Conservation (phyloP, 169 alveolate genomes). For the Plasmodium billcollinsi region DNA sequence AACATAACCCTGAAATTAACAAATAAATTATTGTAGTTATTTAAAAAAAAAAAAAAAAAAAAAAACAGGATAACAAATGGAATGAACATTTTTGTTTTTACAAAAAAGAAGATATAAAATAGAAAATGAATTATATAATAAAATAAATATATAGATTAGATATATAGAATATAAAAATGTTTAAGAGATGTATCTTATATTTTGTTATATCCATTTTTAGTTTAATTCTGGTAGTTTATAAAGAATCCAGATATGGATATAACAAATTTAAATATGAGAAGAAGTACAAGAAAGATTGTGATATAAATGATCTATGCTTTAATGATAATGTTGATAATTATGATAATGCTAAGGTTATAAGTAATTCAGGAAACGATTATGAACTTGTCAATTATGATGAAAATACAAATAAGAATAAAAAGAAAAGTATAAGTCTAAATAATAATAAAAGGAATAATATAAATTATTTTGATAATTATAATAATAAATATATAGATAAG, state of each 20-base stretch:
- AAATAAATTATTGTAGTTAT: too few species aligned
- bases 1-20: too few species aligned
- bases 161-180: constrained; percentile 23
- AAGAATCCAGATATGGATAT: constrained; percentile 10
- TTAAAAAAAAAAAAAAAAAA: too few species aligned
- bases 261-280: not conserved
- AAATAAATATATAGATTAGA: too few species aligned
- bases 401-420: not conserved
- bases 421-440: not conserved
- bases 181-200: constrained; percentile 40
- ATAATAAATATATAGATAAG: constrained; percentile 1
- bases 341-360: too few species aligned
- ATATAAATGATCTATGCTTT: not conserved
- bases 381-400: not conserved
- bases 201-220: constrained; percentile 50
- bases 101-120: too few species aligned
- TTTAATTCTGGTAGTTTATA: constrained; percentile 40
- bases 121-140: too few species aligned
- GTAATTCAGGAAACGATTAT: not conserved
- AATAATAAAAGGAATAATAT: not conserved
- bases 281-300: not conserved
- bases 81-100: too few species aligned
- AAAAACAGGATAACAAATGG: too few species aligned
- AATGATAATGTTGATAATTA: not conserved
- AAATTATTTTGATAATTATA: too few species aligned